Evolutionary conservation across 2,329 filamentous ascomycete genomes (phyloP), one percentile per base, ranked within the genome.

Genomic region (Claviceps africana): DNA sequence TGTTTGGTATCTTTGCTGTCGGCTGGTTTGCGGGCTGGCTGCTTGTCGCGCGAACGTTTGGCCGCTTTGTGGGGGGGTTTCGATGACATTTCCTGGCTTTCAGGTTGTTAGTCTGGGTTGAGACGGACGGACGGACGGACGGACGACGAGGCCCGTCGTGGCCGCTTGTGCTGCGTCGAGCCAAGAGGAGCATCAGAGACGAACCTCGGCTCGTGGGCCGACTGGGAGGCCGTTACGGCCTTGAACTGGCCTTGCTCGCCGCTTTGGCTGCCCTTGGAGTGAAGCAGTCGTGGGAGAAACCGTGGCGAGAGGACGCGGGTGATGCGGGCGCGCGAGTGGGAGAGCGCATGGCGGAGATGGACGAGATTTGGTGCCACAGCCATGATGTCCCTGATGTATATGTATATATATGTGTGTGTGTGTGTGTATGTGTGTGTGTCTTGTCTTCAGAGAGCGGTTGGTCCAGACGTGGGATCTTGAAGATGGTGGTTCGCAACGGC

Each of bases 161-260:
- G 3, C 11, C 39, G 7, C 28, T 15, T 37, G n/a, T 37, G 21
- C 22, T 21, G 21, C 19, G 17, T 42, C 8, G 17, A 30, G 30
- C 17, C 1, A 25, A 25, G 6, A 25, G 19, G 6, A 43, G 8
- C 9, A 4, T 10, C 19, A 35, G 19, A 8, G n/a, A 45, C 48
- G 8, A 48, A 50, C 48, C 48, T 45, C 9, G 48, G 48, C 40
- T 50, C 40, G 31, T 50, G 40, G 30, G 31, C 17, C 21, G 48
- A 50, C 30, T 50, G 48, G 25, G 48, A 50, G 6, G 48, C 48
- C 25, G 40, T 33, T 21, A 50, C 48, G 19, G 40, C 39, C 22
- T 44, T 50, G 30, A 50, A 50, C 6, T 50, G 48, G 13, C 48
- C 48, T 11, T 45, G 19, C 28, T 50, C 40, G 40, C 48, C 48